Conservation (phyloP, 768 basidiomycete species). For the Boletus speciosus region DNA sequence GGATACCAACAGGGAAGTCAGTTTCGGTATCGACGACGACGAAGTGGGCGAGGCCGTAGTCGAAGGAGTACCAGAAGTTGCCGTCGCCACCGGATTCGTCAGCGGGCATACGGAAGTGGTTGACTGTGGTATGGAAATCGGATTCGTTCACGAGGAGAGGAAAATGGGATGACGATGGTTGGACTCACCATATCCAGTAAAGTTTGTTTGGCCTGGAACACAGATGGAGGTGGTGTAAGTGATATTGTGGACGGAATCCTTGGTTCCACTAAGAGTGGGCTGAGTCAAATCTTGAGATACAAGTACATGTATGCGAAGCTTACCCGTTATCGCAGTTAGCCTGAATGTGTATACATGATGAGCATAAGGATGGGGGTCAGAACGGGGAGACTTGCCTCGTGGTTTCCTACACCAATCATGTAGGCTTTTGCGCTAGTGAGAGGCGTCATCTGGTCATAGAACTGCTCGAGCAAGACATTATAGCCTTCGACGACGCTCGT, state of each 20-base stretch:
- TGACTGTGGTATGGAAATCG: conserved; percentile 11
- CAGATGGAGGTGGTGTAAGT: conserved; percentile 27
- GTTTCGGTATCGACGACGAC: conserved; percentile 24
- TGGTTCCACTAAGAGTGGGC: conserved; percentile 18
- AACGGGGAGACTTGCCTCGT: conserved; percentile 14
- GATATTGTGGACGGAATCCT: conserved; percentile 21
- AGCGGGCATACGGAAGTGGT: conserved; percentile 29
- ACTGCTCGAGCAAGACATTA: conserved; percentile 24
- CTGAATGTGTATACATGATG: background rate
- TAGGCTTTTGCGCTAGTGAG: conserved; percentile 25
- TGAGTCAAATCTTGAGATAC: background rate
- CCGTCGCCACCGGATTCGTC: conserved; percentile 23
- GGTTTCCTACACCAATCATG: conserved; percentile 28
- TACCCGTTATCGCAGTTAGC: conserved; percentile 31
- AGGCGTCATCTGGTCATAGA: conserved; percentile 26
- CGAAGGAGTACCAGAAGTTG: conserved; percentile 33
- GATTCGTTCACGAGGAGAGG: background rate
- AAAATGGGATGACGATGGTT: background rate
- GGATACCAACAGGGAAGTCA: conserved; percentile 24
- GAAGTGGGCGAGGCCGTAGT: conserved; percentile 30
- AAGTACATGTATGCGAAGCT: background rate
- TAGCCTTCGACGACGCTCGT: conserved; percentile 26
- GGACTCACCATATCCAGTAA: conserved; percentile 28
- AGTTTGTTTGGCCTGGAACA: conserved; percentile 24
- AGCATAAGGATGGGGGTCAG: background rate